These are phyloP conservation scores for Dactylellina parvicollis DNA, from an alignment of 2,329 filamentous ascomycete species.

Conservation along the genomic window DNA sequence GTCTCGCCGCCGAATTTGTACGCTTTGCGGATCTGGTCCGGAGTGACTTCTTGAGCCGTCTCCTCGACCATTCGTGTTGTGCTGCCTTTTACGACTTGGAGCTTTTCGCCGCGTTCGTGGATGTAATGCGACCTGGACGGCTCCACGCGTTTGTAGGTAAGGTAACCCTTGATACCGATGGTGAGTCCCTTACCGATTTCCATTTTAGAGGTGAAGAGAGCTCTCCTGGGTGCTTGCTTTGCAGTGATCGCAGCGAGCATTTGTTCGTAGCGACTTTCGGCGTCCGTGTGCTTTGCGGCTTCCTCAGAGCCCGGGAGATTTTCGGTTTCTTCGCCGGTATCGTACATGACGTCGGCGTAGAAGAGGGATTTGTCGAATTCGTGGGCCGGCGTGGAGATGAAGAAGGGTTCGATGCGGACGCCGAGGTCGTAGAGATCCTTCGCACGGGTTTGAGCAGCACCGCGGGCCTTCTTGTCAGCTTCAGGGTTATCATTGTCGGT, in stretches of 20 bases:
- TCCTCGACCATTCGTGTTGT: slow-evolving; percentile 82
- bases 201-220: slow-evolving; percentile 87
- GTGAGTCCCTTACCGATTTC: slow-evolving; percentile 84
- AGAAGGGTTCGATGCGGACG: slow-evolving; percentile 90
- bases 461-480: slow-evolving; percentile 75
- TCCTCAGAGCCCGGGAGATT: slow-evolving; percentile 55
- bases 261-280: slow-evolving; percentile 56
- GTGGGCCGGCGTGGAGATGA: slow-evolving; percentile 75
- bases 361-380: slow-evolving; percentile 86
- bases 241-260: slow-evolving; percentile 89
- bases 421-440: slow-evolving; percentile 96
- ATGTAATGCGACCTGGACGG: slow-evolving; percentile 86
- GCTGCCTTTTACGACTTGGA: slow-evolving; percentile 79
- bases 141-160: slow-evolving; percentile 83
- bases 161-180: slow-evolving; percentile 93
- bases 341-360: slow-evolving; percentile 96
- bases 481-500: slow-evolving; percentile 94
- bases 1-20: slow-evolving; percentile 96
- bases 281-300: slow-evolving; percentile 73
- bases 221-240: slow-evolving; percentile 83
- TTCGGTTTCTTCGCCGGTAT: slow-evolving; percentile 64
- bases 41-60: slow-evolving; percentile 74
- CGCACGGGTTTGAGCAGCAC: slow-evolving; percentile 82
- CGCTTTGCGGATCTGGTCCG: slow-evolving; percentile 84
- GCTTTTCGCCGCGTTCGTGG: slow-evolving; percentile 84